Evolutionary conservation across 2,329 filamentous ascomycete species (phyloP).

Genomic region (Pseudogymnoascus sp.): DNA sequence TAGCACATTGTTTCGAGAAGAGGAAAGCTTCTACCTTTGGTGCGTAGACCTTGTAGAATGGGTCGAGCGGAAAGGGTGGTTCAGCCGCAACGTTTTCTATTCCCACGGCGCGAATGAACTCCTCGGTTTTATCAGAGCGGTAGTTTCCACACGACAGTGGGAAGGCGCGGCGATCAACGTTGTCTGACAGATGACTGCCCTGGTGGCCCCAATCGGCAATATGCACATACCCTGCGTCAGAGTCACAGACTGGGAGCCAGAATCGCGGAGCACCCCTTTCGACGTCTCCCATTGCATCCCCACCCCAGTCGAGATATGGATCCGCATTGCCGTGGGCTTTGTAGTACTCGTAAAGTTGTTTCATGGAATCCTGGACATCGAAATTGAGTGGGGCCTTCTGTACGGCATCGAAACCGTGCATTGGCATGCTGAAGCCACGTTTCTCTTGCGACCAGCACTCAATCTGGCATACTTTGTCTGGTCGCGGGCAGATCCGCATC

Average conservation of each 20-base stretch:
- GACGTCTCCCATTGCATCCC: neutral
- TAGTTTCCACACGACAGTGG: slow-evolving; percentile 1
- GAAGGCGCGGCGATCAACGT: slow-evolving; percentile 3
- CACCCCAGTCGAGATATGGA: slow-evolving; percentile 2
- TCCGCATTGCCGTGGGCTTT: neutral
- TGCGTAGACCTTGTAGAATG: neutral
- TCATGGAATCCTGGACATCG: neutral
- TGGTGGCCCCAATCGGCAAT: slow-evolving; percentile 6
- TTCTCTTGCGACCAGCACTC: slow-evolving; percentile 9
- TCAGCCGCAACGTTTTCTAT: neutral
- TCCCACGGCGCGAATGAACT: neutral
- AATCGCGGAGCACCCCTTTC: neutral
- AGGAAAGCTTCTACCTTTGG: neutral
- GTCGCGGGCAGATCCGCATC: neutral
- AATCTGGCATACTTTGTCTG: slow-evolving; percentile 9
- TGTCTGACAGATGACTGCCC: neutral
- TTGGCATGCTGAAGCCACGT: slow-evolving; percentile 4
- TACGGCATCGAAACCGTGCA: neutral
- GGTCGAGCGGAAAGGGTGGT: neutral
- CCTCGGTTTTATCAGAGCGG: neutral
- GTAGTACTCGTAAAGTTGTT: neutral
- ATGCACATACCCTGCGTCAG: slow-evolving; percentile 1
- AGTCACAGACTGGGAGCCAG: slow-evolving; percentile 7
- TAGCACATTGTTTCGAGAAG: neutral
- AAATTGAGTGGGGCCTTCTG: neutral